phyloP scores from a whole-genome alignment of 768 basidiomycete species.

The Terana coerulea region DNA sequence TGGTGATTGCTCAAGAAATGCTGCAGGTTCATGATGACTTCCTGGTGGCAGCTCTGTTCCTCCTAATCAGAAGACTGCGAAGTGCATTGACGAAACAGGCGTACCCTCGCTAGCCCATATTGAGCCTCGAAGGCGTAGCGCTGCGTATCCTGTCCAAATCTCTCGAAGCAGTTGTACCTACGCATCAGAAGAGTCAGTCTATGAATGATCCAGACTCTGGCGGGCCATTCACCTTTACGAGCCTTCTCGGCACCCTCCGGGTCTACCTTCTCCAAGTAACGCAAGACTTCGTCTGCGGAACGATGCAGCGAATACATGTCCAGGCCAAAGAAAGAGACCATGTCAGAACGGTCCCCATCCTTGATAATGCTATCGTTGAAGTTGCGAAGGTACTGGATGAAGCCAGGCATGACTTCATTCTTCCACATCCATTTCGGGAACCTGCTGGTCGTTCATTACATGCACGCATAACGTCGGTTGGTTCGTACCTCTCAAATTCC shows the following conservation, averaged over 20 bases:
- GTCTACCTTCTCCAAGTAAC: constrained; percentile 25
- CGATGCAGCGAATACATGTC: constrained; percentile 27
- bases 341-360: constrained; percentile 13
- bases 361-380: constrained; percentile 18
- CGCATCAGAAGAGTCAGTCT: not conserved
- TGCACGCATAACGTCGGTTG: not conserved
- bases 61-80: not conserved
- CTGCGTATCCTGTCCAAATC: constrained; percentile 23
- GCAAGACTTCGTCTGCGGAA: constrained; percentile 22
- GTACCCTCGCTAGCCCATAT: constrained; percentile 20
- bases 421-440: constrained; percentile 32
- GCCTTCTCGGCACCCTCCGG: constrained; percentile 23
- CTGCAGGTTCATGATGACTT: constrained; percentile 23
- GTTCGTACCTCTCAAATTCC: constrained; percentile 19
- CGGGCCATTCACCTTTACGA: constrained; percentile 16
- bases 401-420: constrained; percentile 25
- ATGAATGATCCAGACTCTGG: not conserved
- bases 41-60: constrained; percentile 22
- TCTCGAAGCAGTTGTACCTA: constrained; percentile 26
- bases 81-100: not conserved
- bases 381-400: constrained; percentile 22
- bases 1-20: constrained; percentile 18
- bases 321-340: constrained; percentile 26
- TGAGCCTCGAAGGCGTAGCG: constrained; percentile 21
- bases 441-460: constrained; percentile 4